A percentile compares a stretch with the other conserved stretches of the same genome.
Conservation (phyloP, 2,329 filamentous ascomycete species). For the Colletotrichum spaethianum region DNA sequence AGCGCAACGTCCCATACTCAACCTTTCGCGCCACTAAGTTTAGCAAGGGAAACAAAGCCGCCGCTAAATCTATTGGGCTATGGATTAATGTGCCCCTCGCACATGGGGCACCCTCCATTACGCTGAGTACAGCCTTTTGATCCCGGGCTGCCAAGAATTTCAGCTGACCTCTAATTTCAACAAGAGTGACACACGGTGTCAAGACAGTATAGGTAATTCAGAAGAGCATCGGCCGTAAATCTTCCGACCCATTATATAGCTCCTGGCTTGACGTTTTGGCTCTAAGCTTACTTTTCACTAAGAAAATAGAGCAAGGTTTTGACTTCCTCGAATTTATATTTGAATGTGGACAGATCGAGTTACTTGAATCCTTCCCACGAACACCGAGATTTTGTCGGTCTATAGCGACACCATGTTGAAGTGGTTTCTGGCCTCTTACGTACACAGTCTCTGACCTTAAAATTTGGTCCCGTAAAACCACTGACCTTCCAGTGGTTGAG, state of each 20-base stretch:
- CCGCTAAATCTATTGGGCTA: neutral
- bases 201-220: no score
- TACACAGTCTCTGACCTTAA: neutral
- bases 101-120: neutral
- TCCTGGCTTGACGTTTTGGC: no score
- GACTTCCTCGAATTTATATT: neutral
- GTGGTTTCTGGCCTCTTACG: neutral
- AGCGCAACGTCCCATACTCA: neutral
- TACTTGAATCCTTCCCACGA: no score
- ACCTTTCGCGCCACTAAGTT: slow-evolving; percentile 12
- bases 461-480: neutral
- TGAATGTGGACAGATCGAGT: neutral
- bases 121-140: no score
- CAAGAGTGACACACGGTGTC: no score
- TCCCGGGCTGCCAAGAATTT: neutral
- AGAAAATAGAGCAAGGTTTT: no score
- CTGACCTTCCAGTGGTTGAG: slow-evolving; percentile 19
- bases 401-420: slow-evolving; percentile 3
- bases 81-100: neutral
- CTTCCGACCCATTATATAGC: no score
- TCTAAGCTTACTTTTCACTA: no score
- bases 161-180: no score
- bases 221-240: no score
- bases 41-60: slow-evolving; percentile 1
- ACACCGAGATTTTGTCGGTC: neutral